phyloP scores from a whole-genome alignment of 495 filamentous ascomycete species.

The Aspergillus coremiiformis region DNA sequence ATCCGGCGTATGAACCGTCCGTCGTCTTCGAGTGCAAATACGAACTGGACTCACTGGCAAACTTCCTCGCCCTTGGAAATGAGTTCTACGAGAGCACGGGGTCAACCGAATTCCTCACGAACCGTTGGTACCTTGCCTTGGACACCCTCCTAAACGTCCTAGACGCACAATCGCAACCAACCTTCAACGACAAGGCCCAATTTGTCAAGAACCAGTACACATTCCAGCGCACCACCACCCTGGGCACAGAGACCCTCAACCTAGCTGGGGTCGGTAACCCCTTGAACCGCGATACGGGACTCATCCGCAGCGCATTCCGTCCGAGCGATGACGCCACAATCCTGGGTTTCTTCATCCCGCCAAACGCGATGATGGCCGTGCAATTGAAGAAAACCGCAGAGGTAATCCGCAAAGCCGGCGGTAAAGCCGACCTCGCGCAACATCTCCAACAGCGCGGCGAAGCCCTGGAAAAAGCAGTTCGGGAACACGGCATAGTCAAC shows the following conservation, averaged over 20 bases:
- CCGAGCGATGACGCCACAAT: conserved; percentile 98
- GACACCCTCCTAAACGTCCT: conserved; percentile 65
- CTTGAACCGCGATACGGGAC: conserved; percentile 71
- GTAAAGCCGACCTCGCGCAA: conserved; percentile 38
- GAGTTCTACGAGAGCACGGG: conserved; percentile 76
- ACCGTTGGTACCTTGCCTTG: conserved; percentile 74
- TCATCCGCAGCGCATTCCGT: conserved; percentile 87
- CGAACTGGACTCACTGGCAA: conserved; percentile 89
- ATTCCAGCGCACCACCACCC: conserved; percentile 70
- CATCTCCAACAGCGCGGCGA: conserved; percentile 59
- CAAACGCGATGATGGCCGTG: conserved; percentile 92
- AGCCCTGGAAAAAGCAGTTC: conserved; percentile 67
- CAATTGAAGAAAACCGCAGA: conserved; percentile 73
- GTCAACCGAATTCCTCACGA: conserved; percentile 67
- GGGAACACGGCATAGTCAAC: conserved; percentile 81
- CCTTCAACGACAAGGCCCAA: conserved; percentile 59
- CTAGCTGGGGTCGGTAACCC: conserved; percentile 84
- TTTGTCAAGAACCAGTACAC: conserved; percentile 73
- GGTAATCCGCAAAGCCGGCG: conserved; percentile 54
- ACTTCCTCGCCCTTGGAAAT: conserved; percentile 80
- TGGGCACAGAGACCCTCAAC: conserved; percentile 85
- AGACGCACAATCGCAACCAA: conserved; percentile 68
- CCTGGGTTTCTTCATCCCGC: conserved; percentile 89
- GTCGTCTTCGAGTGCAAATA: conserved; percentile 98
- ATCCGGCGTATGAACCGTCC: conserved; percentile 74